phyloP scores from a whole-genome alignment of 257 asterid genomes.

The Solanum piurae region DNA sequence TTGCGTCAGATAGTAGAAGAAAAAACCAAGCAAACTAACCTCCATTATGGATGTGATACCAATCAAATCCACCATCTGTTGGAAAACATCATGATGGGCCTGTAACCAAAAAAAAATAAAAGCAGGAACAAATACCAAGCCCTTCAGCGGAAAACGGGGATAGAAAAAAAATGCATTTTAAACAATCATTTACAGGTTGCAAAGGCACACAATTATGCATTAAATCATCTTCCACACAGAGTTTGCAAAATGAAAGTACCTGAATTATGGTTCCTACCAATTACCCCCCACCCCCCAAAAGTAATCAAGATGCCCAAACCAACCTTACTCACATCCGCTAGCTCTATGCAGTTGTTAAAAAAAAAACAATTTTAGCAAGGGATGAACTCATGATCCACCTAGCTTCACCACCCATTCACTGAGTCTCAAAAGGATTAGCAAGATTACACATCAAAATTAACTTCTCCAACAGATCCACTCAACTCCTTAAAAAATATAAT shows the following conservation, averaged over 20 bases:
- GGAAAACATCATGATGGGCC: constrained; percentile 85
- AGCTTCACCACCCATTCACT: not conserved
- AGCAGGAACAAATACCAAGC: not conserved
- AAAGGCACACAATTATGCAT: not conserved
- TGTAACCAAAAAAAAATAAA: constrained; percentile 11
- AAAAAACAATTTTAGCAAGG: not conserved
- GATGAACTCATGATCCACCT: not conserved
- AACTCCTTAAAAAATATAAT: not conserved
- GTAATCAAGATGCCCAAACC: not conserved
- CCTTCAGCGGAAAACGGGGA: not conserved
- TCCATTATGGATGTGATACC: constrained; percentile 98
- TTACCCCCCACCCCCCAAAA: not conserved
- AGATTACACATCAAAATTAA: not conserved
- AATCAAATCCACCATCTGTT: constrained; percentile 89
- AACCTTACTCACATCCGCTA: not conserved
- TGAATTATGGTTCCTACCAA: not conserved
- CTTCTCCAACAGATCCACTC: not conserved
- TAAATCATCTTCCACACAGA: not conserved
- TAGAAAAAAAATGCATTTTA: not conserved
- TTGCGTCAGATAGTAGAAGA: not conserved
- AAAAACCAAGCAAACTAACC: constrained; percentile 36
- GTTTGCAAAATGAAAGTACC: not conserved
- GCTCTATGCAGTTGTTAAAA: not conserved
- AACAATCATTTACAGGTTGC: not conserved
- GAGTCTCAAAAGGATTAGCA: not conserved